A percentile compares a stretch with the other conserved stretches of the same genome.
These are phyloP conservation scores for Aspergillus haitiensis DNA, from an alignment of 495 filamentous ascomycete genomes.

Conservation along the genomic window DNA sequence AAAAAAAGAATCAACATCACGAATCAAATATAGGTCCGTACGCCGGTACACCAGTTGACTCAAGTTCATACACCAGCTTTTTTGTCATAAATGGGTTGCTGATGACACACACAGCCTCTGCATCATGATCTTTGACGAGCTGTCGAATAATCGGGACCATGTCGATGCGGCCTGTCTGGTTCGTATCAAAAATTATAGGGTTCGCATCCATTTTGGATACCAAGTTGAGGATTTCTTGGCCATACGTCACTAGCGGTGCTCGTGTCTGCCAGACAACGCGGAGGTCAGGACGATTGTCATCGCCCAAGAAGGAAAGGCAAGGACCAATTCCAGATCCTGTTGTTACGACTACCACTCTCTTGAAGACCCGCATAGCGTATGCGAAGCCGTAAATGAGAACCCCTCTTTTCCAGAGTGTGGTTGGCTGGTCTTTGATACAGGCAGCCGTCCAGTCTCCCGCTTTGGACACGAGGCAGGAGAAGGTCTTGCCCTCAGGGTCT, in stretches of 20 bases:
- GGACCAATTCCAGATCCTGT: conserved; percentile 83
- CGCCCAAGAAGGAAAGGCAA: conserved; percentile 51
- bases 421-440: conserved; percentile 61
- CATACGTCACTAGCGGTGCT: conserved; percentile 55
- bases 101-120: conserved; percentile 76
- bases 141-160: conserved; percentile 59
- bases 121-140: conserved; percentile 55
- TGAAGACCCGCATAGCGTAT: conserved; percentile 69
- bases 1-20: conserved; percentile 33
- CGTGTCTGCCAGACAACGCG: conserved; percentile 62
- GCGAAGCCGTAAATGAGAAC: conserved; percentile 67
- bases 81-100: conserved; percentile 71
- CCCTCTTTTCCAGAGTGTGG: conserved; percentile 46
- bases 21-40: conserved; percentile 85
- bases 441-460: conserved; percentile 82
- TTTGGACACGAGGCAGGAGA: conserved; percentile 71
- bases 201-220: conserved; percentile 53
- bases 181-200: conserved; percentile 57
- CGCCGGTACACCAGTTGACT: conserved; percentile 65
- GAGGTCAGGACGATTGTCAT: conserved; percentile 47
- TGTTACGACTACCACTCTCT: conserved; percentile 68
- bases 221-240: conserved; percentile 49
- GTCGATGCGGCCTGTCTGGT: conserved; percentile 49
- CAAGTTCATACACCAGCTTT: conserved; percentile 72
- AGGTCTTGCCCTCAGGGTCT: conserved; percentile 43